Conservation (phyloP, 1,284 basidiomycete species). For the Puccinia hordei region DNA sequence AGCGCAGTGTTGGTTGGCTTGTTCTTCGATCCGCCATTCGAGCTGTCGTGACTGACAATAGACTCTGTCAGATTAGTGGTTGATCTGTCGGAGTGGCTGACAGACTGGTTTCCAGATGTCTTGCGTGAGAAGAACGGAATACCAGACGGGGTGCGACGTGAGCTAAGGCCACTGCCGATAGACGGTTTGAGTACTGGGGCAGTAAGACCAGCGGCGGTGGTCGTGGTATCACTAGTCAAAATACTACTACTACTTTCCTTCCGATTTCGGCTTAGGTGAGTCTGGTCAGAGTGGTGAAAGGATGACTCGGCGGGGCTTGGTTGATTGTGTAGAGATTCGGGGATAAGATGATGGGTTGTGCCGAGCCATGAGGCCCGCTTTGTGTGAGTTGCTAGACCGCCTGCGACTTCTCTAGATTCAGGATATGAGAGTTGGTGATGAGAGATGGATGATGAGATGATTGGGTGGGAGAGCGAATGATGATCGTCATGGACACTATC, state of each 20-base stretch:
- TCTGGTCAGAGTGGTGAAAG: neutral
- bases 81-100: slow-evolving; percentile 30
- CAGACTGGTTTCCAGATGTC: slow-evolving; percentile 59
- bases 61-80: slow-evolving; percentile 38
- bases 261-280: slow-evolving; percentile 10
- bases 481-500: slow-evolving; percentile 31
- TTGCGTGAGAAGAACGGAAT: slow-evolving; percentile 89
- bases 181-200: slow-evolving; percentile 1
- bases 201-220: neutral
- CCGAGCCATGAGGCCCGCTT: slow-evolving; percentile 31
- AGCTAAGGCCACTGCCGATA: slow-evolving; percentile 12
- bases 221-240: slow-evolving; percentile 19
- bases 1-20: slow-evolving; percentile 40
- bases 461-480: neutral
- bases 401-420: slow-evolving; percentile 13
- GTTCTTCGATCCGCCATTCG: slow-evolving; percentile 58
- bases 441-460: neutral
- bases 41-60: slow-evolving; percentile 54
- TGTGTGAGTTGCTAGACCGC: neutral
- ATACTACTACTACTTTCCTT: slow-evolving; percentile 42
- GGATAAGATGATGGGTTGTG: neutral
- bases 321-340: neutral
- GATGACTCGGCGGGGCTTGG: neutral
- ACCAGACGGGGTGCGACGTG: slow-evolving; percentile 72
- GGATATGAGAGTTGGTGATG: neutral